Base-by-base conservation (phyloP, 345 rosid genomes). In the Punica granatum region DNA sequence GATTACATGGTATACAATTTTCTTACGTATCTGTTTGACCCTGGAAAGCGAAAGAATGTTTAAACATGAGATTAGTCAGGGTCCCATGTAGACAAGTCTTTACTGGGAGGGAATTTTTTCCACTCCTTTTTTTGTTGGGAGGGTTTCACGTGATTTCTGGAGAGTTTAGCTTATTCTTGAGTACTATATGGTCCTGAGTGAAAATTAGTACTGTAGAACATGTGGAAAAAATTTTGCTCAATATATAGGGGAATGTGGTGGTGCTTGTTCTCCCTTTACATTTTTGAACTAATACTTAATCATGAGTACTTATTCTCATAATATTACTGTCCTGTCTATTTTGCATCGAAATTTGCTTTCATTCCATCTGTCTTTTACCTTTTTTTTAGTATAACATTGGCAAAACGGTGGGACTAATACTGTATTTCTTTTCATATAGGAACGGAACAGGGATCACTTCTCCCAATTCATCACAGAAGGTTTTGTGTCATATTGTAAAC, bases 391-490 rank as follows among this genome's bases (percentile, higher is more conserved):
- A n/a, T n/a, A n/a, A n/a, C n/a, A n/a, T n/a, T n/a, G n/a, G n/a
- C n/a, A n/a, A n/a, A n/a, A n/a, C n/a, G n/a, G n/a, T n/a, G n/a
- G 5, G 41, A 37, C 41, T 37, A 11, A 37, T 11, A 37, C 41
- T 11, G 11, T 37, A 4, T 37, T 11, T 37, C 5, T 37, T 63
- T 35, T 14, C 7, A 15, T 39, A 63, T 77, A 95, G 99, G 99
- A 92, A 77, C 86, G 73, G 53, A 98, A 95, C 79, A 87, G 99
- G 78, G 97, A 92, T 72, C 99, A 95, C 86, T 92, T 92, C 76
- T 95, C 99, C 60, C 96, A 90, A 70, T 95, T 95, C 74, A 87
- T 95, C 66, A 95, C 99, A 0, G 98, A 95, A 83, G 93, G 95
- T 37, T 88, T 90, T 79, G 85, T 90, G 42, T 86, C 94, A 70